These are phyloP conservation scores for Arabidopsis hybrid DNA, from an alignment of 441 rosid species.

Conservation along the genomic window DNA sequence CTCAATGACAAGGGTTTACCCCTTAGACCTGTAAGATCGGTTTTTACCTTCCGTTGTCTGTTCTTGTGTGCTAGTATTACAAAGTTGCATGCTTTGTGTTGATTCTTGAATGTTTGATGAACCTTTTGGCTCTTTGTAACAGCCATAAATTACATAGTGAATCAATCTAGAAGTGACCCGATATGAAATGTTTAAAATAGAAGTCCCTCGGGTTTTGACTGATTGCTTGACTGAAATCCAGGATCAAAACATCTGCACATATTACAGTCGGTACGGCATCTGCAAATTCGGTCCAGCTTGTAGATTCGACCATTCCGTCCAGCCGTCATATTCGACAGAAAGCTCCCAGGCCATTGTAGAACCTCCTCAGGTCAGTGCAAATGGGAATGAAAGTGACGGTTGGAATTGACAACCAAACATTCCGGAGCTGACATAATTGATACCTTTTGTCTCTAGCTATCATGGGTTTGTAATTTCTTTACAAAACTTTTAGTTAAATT, in stretches of 20 bases:
- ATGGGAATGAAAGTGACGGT: conserved; percentile 40
- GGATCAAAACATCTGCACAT: conserved; percentile 78
- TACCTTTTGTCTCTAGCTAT: conserved; percentile 25
- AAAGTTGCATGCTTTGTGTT: conserved; percentile 1
- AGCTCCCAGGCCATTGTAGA: conserved; percentile 30
- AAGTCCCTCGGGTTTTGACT: background rate
- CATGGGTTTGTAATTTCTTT: conserved; percentile 28
- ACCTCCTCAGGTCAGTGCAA: conserved; percentile 24
- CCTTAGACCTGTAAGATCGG: conserved; percentile 86
- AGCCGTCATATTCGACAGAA: conserved; percentile 7
- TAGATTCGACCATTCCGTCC: conserved; percentile 81
- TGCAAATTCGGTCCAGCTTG: conserved; percentile 97
- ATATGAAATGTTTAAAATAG: background rate
- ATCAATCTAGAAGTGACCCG: conserved; percentile 2
- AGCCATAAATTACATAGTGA: background rate
- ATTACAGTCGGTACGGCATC: conserved; percentile 92
- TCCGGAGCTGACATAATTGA: conserved; percentile 14
- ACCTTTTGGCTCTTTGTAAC: background rate
- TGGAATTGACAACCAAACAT: conserved; percentile 33
- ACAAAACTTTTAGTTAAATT: conserved; percentile 24
- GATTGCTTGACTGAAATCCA: conserved; percentile 38
- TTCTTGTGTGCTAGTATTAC: conserved; percentile 1
- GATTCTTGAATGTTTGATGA: conserved; percentile 5
- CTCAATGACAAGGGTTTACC: conserved; percentile 94
- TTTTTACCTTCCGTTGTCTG: background rate